phyloP scores from a whole-genome alignment of 805 yeast species.

The Suhomyces prunicola region DNA sequence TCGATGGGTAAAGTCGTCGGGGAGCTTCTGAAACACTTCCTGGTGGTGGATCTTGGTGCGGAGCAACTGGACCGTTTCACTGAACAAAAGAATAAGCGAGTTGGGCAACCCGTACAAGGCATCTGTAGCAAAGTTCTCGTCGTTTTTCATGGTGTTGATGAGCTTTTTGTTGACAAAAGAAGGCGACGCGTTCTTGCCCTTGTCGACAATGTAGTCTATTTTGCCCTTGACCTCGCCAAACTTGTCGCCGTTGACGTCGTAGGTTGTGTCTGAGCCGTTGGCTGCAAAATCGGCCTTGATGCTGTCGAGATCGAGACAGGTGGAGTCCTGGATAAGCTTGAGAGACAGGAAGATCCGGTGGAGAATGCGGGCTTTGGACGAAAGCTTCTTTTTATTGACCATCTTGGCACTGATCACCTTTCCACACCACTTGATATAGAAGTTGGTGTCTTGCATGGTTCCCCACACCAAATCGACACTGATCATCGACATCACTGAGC shows the following conservation, averaged over 20 bases:
- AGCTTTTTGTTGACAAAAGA: slow-evolving; percentile 40
- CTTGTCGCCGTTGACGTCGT: slow-evolving; percentile 36
- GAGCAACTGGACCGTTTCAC: slow-evolving; percentile 66
- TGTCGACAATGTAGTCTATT: slow-evolving; percentile 23
- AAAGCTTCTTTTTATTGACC: slow-evolving; percentile 58
- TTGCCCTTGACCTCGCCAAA: slow-evolving; percentile 20
- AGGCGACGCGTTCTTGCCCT: slow-evolving; percentile 27
- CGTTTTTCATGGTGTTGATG: slow-evolving; percentile 47
- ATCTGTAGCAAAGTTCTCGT: slow-evolving; percentile 66
- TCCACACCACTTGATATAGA: slow-evolving; percentile 74
- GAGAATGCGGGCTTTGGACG: slow-evolving; percentile 71
- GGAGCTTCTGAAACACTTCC: slow-evolving; percentile 22
- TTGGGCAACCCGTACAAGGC: slow-evolving; percentile 84
- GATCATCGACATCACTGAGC: slow-evolving; percentile 82
- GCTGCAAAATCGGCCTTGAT: slow-evolving; percentile 34
- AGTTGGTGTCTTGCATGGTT: slow-evolving; percentile 78
- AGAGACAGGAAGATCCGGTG: slow-evolving; percentile 77
- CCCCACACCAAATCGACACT: slow-evolving; percentile 90
- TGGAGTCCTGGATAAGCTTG: slow-evolving; percentile 74
- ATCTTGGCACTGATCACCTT: slow-evolving; percentile 67
- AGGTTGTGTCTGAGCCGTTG: slow-evolving; percentile 21
- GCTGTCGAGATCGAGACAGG: slow-evolving; percentile 42
- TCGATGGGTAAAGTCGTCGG: slow-evolving; percentile 35
- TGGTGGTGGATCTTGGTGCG: slow-evolving; percentile 57
- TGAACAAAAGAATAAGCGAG: slow-evolving; percentile 67